phyloP scores from a whole-genome alignment of 805 yeast species.

The Grigorovia yakushimaensis region DNA sequence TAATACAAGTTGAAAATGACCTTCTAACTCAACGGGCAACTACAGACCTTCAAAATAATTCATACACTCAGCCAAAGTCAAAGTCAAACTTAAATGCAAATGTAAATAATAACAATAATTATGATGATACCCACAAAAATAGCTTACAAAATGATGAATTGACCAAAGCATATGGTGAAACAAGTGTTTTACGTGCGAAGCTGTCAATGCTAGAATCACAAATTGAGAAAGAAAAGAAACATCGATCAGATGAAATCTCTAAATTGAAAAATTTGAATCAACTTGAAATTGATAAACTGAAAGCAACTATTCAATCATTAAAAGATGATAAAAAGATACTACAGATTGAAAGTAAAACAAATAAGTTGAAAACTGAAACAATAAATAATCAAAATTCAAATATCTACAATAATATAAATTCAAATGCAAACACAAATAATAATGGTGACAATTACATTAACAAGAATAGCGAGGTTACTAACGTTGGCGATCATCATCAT shows the following conservation, averaged over 20 bases:
- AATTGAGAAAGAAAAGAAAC: slow-evolving; percentile 31
- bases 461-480: no score
- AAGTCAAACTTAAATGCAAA: no score
- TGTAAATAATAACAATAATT: not conserved
- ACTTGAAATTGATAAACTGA: slow-evolving; percentile 33
- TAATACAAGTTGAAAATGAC: slow-evolving; percentile 4
- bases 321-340: slow-evolving; percentile 50
- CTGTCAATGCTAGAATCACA: slow-evolving; percentile 38
- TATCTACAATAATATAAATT: not conserved
- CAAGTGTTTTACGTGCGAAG: slow-evolving; percentile 64
- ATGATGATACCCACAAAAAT: not conserved
- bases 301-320: slow-evolving; percentile 34
- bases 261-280: slow-evolving; percentile 15
- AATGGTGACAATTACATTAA: not conserved
- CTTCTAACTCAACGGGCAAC: not conserved
- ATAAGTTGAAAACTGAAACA: not conserved
- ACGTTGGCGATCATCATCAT: no score
- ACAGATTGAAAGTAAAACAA: slow-evolving; percentile 36
- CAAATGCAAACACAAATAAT: not conserved
- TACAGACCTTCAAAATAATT: no score
- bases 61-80: not conserved
- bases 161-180: slow-evolving; percentile 66
- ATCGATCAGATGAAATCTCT: slow-evolving; percentile 20
- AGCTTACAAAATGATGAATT: slow-evolving; percentile 16
- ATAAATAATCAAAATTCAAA: not conserved